A percentile compares a stretch with the other conserved stretches of the same genome.
phyloP scores from a whole-genome alignment of 257 asterid genomes.

The Nemophila menziesii region DNA sequence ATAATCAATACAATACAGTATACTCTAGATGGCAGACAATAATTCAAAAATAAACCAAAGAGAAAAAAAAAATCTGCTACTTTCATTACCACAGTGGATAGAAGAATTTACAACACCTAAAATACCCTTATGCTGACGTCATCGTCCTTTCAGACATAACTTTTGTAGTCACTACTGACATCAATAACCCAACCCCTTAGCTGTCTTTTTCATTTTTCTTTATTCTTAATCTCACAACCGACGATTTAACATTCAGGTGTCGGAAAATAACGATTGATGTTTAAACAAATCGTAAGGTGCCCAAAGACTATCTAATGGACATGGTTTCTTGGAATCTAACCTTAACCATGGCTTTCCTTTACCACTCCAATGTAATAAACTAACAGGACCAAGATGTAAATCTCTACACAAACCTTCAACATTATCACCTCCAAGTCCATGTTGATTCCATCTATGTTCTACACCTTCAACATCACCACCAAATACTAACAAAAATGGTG shows the following conservation, averaged over 20 bases:
- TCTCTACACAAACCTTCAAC: constrained; percentile 60
- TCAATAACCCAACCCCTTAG: constrained; percentile 24
- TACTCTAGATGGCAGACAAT: too few relatives aligned
- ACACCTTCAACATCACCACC: constrained; percentile 60
- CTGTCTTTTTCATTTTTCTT: constrained; percentile 16
- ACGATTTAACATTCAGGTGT: constrained; percentile 25
- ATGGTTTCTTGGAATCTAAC: constrained; percentile 58
- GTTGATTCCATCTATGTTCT: constrained; percentile 84
- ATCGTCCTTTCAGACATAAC: constrained; percentile 5
- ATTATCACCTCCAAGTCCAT: constrained; percentile 80
- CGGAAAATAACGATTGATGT: constrained; percentile 42
- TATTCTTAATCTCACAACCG: constrained; percentile 29
- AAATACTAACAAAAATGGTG: constrained; percentile 56
- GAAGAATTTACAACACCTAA: constrained; percentile 1
- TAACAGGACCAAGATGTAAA: constrained; percentile 79
- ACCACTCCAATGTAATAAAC: constrained; percentile 83
- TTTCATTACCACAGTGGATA: neutral
- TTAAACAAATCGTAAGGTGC: constrained; percentile 60
- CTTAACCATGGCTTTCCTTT: constrained; percentile 90
- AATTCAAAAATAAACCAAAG: too few relatives aligned
- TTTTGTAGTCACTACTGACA: too few relatives aligned
- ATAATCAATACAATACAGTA: too few relatives aligned
- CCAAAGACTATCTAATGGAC: constrained; percentile 76
- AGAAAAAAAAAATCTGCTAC: too few relatives aligned
- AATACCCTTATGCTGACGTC: constrained; percentile 18